These are phyloP conservation scores for Kazachstania viticola DNA, from an alignment of 805 yeast genomes.

Conservation along the genomic window DNA sequence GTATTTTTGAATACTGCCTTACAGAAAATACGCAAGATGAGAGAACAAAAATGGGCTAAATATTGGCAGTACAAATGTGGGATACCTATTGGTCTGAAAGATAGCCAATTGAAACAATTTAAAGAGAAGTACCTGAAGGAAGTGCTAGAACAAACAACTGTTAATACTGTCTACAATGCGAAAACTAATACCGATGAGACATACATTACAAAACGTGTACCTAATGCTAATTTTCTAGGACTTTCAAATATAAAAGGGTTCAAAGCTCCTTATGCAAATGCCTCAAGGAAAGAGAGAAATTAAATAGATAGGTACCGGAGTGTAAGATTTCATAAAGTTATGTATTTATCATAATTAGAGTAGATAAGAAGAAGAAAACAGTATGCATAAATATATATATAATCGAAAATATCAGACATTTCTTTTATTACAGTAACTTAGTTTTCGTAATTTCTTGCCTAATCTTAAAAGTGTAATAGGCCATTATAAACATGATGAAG, in stretches of 20 bases:
- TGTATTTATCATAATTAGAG: neutral
- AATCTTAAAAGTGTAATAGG: slow-evolving; percentile 27
- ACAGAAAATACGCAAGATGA: slow-evolving; percentile 30
- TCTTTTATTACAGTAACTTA: slow-evolving; percentile 18
- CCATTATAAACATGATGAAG: slow-evolving; percentile 25
- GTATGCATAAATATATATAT: neutral
- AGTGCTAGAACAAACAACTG: slow-evolving; percentile 20
- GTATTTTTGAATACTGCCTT: slow-evolving; percentile 36
- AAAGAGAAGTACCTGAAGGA: slow-evolving; percentile 23
- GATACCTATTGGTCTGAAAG: slow-evolving; percentile 23
- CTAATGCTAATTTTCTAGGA: slow-evolving; percentile 39
- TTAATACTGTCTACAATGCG: slow-evolving; percentile 28
- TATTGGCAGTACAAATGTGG: slow-evolving; percentile 38
- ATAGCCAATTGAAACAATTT: slow-evolving; percentile 15
- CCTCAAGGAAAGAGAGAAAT: neutral
- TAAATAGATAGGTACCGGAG: neutral
- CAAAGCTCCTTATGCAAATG: slow-evolving; percentile 32
- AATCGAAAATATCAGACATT: neutral
- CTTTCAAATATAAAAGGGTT: slow-evolving; percentile 34
- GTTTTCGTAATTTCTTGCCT: slow-evolving; percentile 29
- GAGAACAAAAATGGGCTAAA: slow-evolving; percentile 37
- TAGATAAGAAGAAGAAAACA: no score
- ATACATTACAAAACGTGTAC: slow-evolving; percentile 32
- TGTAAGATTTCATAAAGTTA: neutral
- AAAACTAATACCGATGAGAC: slow-evolving; percentile 32